Evolutionary conservation across 2,329 filamentous ascomycete genomes (phyloP), one percentile per base, ranked within the genome.

Genomic region (Pleoardoris graminearum): DNA sequence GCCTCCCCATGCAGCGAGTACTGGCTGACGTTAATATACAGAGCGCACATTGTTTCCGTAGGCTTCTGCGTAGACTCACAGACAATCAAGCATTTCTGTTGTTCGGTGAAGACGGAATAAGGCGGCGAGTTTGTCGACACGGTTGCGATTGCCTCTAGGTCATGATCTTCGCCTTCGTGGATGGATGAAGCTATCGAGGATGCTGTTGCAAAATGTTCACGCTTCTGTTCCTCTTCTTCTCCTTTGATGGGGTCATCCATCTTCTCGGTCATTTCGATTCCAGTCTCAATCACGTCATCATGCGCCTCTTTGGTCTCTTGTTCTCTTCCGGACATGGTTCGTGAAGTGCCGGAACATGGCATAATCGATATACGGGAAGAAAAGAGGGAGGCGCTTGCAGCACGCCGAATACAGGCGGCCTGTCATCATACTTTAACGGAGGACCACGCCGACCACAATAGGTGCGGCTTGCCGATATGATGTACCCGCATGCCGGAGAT

Each of bases 1-100:
- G 2, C 75, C 76, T 1, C 76, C 80, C 8, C 77, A 59, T 1
- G 78, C 75, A 12, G 79, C 74, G 44, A 77, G 75, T 12, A 36
- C 43, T 36, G 30, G 12, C 16, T 10, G 4, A 16, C 2, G 14
- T 46, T 17, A 46, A 22, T 25, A 46, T 19, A 8, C 12, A 39
- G 4, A 10, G n/a, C n/a, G 35, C 17, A 19, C 35, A 16, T n/a
- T 3, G 21, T 11, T 3, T 16, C 10, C 25, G 12, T 16, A 1
- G 21, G 12, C 3, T n/a, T 16, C 19, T 7, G 30, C 3, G 12
- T 7, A 6, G 11, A 46, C 43, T 25, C 12, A 51, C 75, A 66
- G 8, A 81, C 75, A n/a, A 82, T 71, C 43, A 55, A 36, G 11
- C 42, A 48, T 42, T 61, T 61, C 50, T 62, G 45, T 12, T 50